Evolutionary conservation across 192 early-diverging fungal species (phyloP).

Genomic region (Entomortierella parvispora): DNA sequence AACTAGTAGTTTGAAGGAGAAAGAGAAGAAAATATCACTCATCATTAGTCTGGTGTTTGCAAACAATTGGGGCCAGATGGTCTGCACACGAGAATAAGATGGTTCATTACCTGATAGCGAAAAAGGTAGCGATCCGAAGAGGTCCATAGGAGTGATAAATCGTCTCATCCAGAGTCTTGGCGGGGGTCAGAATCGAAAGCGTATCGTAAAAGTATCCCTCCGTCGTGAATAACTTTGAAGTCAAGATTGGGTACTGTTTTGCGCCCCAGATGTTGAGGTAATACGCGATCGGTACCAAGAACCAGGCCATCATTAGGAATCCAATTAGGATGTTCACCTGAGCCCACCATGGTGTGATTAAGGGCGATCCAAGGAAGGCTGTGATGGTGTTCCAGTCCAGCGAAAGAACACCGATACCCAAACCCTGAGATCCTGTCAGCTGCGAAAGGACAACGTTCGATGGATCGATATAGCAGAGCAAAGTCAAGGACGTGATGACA

Average conservation of each 20-base stretch:
- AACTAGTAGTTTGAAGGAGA: constrained; percentile 25
- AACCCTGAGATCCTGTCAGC: constrained; percentile 61
- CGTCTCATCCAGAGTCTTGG: constrained; percentile 46
- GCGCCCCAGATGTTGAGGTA: constrained; percentile 72
- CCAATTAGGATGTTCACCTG: constrained; percentile 72
- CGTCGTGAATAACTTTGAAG: constrained; percentile 50
- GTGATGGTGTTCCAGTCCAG: constrained; percentile 75
- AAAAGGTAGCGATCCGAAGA: constrained; percentile 58
- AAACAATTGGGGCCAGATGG: no score
- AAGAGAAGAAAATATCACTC: no score
- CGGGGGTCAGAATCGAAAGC: constrained; percentile 40
- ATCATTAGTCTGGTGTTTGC: no score
- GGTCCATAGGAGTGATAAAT: constrained; percentile 58
- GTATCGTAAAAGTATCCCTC: constrained; percentile 55
- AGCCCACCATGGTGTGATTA: constrained; percentile 61
- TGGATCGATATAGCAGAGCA: constrained; percentile 40
- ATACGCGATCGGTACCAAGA: constrained; percentile 72
- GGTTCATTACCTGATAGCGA: constrained; percentile 54
- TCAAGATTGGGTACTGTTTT: constrained; percentile 50
- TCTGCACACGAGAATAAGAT: no score
- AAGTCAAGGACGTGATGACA: constrained; percentile 29
- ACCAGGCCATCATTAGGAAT: constrained; percentile 74
- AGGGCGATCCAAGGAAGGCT: constrained; percentile 53
- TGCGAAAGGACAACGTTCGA: constrained; percentile 42
- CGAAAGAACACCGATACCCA: constrained; percentile 76